These are phyloP conservation scores for Claviceps quebecensis DNA, from an alignment of 2,329 filamentous ascomycete genomes.

Conservation along the genomic window DNA sequence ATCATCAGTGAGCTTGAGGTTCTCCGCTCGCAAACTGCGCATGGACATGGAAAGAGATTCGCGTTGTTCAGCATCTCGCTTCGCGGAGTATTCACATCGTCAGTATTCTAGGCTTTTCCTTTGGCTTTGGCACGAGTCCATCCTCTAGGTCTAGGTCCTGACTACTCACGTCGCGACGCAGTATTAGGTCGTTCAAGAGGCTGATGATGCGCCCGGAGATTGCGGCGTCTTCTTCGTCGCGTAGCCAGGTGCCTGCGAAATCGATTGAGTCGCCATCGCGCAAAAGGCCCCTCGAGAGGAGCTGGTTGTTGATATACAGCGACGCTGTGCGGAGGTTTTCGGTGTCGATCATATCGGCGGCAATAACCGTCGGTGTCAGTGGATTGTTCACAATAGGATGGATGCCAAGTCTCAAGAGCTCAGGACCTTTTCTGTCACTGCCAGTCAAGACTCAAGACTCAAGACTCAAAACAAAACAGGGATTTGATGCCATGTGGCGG, in stretches of 20 bases:
- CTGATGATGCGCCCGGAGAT: constrained; percentile 83
- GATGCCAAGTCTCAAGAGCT: not conserved
- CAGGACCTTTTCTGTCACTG: not conserved
- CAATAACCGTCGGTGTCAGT: not conserved
- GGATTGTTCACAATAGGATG: too few relatives aligned
- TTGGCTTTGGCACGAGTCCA: too few relatives aligned
- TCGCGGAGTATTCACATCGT: constrained; percentile 1
- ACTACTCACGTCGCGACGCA: constrained; percentile 63
- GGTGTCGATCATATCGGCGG: constrained; percentile 35
- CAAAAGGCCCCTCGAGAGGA: constrained; percentile 50
- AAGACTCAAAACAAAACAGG: not conserved
- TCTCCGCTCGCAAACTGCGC: constrained; percentile 60
- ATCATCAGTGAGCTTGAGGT: constrained; percentile 58
- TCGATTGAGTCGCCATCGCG: constrained; percentile 63
- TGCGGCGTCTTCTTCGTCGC: constrained; percentile 37
- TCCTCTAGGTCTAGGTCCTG: not conserved
- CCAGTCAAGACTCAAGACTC: not conserved
- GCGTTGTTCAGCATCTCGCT: constrained; percentile 82
- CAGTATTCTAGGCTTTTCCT: too few relatives aligned
- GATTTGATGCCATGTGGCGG: constrained; percentile 1
- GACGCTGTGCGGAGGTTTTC: constrained; percentile 54
- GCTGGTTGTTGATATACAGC: constrained; percentile 59
- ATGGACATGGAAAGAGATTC: constrained; percentile 71
- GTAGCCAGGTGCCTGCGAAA: constrained; percentile 59
- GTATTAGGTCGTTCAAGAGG: constrained; percentile 82